Evolutionary conservation across 805 yeast species (phyloP).

Genomic region (Nakazawaea wickerhamii): DNA sequence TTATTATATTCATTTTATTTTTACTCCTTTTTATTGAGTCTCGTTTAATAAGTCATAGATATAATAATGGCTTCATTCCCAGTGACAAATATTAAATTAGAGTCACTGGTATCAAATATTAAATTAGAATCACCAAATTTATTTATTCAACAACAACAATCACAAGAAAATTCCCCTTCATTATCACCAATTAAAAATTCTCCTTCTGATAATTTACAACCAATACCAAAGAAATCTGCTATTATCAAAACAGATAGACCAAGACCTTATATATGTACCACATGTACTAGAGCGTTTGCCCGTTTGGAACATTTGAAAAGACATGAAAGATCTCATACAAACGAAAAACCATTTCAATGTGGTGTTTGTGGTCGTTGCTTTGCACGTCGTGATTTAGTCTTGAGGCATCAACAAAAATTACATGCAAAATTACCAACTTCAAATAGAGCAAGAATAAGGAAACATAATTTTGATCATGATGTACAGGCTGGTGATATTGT

Average conservation of each 20-base stretch:
- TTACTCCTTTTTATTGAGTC: not conserved
- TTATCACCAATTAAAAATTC: constrained; percentile 6
- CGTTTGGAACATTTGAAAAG: constrained; percentile 90
- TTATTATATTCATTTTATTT: no score
- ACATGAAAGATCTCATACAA: constrained; percentile 91
- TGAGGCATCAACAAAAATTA: constrained; percentile 92
- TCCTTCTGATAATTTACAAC: constrained; percentile 24
- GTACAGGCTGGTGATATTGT: constrained; percentile 16
- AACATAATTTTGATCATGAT: constrained; percentile 25
- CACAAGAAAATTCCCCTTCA: constrained; percentile 7
- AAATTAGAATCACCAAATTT: no score
- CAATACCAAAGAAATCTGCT: constrained; percentile 83
- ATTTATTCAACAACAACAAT: not conserved
- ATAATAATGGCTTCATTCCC: no score
- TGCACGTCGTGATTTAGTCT: constrained; percentile 82
- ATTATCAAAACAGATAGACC: constrained; percentile 88
- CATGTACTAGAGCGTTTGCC: constrained; percentile 94
- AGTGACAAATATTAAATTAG: no score
- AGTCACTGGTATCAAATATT: no score
- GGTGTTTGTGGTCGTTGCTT: constrained; percentile 95
- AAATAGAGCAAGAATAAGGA: constrained; percentile 28
- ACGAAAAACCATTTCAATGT: constrained; percentile 94
- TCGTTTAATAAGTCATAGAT: no score
- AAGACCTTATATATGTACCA: constrained; percentile 83
- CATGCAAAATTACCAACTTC: constrained; percentile 53